Evolutionary conservation across 1,284 basidiomycete genomes (phyloP).

Genomic region (Vanrija sp.): DNA sequence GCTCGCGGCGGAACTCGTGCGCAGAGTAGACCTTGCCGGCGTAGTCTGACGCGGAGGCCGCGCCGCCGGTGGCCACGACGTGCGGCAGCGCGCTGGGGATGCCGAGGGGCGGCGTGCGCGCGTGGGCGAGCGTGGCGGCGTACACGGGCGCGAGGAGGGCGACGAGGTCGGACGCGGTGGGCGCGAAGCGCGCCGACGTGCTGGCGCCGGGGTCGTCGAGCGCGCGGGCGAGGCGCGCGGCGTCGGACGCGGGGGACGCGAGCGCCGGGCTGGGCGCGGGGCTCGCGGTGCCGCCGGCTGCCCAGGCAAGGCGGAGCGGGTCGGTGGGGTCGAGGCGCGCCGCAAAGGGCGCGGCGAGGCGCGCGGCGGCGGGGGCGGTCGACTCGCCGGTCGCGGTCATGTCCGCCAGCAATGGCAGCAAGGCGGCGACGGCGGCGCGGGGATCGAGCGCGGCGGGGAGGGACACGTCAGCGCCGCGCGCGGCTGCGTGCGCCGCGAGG

Average conservation of each 20-base stretch:
- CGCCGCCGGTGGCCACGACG: background rate
- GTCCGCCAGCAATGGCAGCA: conserved; percentile 1
- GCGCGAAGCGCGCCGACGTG: background rate
- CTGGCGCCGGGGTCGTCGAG: background rate
- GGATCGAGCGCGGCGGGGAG: background rate
- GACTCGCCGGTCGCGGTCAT: background rate
- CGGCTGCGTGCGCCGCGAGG: conserved; percentile 3
- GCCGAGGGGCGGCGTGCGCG: conserved; percentile 13
- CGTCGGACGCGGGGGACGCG: background rate
- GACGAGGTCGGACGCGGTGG: conserved; percentile 7
- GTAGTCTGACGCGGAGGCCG: conserved; percentile 13
- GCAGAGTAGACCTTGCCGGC: conserved; percentile 23
- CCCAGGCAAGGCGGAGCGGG: conserved; percentile 1
- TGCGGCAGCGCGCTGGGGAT: conserved; percentile 3
- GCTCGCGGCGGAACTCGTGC: conserved; percentile 20
- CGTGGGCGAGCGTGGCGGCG: conserved; percentile 5
- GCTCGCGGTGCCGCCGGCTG: background rate
- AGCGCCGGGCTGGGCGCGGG: background rate
- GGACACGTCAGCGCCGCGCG: conserved; percentile 1
- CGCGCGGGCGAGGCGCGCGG: background rate
- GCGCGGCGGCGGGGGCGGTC: background rate
- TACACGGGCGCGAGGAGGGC: conserved; percentile 13
- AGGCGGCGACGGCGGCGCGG: background rate
- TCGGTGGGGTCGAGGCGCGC: background rate
- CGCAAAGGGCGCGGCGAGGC: conserved; percentile 4